Evolutionary conservation across 345 rosid genomes (phyloP).

Genomic region (Salix udensis): DNA sequence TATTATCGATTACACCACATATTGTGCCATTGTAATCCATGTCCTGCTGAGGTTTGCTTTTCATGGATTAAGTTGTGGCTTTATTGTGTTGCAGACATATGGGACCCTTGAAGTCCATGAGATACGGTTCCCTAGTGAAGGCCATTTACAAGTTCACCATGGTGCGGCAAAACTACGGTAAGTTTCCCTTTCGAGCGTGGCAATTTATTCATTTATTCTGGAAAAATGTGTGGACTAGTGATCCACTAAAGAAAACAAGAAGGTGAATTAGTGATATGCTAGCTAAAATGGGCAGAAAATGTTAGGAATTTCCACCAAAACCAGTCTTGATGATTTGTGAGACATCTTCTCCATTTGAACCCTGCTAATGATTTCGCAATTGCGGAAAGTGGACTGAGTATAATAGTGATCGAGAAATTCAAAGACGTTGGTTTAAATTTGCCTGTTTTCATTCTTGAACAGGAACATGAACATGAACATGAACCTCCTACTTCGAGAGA

Average conservation of each 20-base stretch:
- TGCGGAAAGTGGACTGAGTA: neutral
- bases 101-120: conserved; percentile 73
- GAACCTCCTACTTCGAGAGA: neutral
- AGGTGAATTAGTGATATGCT: neutral
- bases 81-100: conserved; percentile 53
- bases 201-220: neutral
- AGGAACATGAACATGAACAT: conserved; percentile 15
- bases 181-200: conserved; percentile 1
- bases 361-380: neutral
- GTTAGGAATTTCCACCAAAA: neutral
- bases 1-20: neutral
- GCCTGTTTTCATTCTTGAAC: neutral
- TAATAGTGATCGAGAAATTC: neutral
- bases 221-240: neutral
- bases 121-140: conserved; percentile 60
- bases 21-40: neutral
- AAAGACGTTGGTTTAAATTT: neutral
- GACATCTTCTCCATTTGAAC: neutral
- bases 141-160: conserved; percentile 70
- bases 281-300: neutral
- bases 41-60: neutral
- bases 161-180: conserved; percentile 81
- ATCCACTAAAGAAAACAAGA: neutral
- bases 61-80: neutral
- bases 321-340: neutral